Percentiles rank a stretch among this genome's conserved stretches.
phyloP scores from a whole-genome alignment of 139 green algal genomes.

The Limnomonas spitsbergensis region DNA sequence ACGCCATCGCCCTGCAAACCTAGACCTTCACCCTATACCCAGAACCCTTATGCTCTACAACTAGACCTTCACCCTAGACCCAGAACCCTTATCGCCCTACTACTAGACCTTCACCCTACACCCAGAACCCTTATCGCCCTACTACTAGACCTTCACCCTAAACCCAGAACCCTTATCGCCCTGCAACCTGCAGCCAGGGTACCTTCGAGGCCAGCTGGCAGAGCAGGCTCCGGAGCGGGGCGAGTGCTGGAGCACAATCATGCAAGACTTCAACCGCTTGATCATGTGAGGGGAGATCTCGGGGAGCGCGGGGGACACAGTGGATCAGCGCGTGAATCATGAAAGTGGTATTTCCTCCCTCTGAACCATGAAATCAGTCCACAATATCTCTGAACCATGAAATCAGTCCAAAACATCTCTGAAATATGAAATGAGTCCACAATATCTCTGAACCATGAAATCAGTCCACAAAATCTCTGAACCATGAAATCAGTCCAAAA shows the following conservation, averaged over 20 bases:
- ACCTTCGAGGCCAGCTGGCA: constrained; percentile 53
- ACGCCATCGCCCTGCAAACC: not conserved
- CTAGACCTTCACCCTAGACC: not conserved
- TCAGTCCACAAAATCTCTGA: not conserved
- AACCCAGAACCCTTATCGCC: not conserved
- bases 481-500: not conserved
- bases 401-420: not conserved
- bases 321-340: not conserved
- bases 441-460: not conserved
- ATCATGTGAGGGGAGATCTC: constrained; percentile 61
- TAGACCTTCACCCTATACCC: not conserved
- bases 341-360: too few species aligned
- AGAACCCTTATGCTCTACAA: not conserved
- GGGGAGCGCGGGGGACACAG: too few species aligned
- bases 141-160: not conserved
- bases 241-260: constrained; percentile 51
- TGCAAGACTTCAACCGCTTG: constrained; percentile 60
- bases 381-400: not conserved
- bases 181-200: constrained; percentile 55
- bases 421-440: not conserved
- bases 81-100: not conserved
- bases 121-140: not conserved
- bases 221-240: constrained; percentile 44
- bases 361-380: not conserved
- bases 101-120: not conserved